A percentile compares a stretch with the other conserved stretches of the same genome.
phyloP scores from a whole-genome alignment of 805 yeast species.

The Wickerhamiella vanderwaltii region DNA sequence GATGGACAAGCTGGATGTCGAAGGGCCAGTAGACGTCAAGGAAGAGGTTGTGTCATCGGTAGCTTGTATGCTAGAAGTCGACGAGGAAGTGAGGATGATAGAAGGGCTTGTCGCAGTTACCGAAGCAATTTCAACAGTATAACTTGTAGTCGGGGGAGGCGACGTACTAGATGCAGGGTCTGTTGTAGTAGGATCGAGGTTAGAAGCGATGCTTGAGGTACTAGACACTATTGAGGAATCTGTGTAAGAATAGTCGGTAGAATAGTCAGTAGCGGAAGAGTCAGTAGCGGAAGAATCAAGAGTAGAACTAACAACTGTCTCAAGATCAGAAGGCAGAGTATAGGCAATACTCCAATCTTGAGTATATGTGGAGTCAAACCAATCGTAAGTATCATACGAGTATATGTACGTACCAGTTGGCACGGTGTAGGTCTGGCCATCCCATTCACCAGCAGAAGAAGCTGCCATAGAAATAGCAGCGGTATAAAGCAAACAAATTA shows the following conservation, averaged over 20 bases:
- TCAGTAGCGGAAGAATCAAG: not conserved
- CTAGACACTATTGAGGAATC: not conserved
- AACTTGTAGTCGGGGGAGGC: not conserved
- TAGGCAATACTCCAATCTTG: slow-evolving; percentile 3
- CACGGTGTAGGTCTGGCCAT: not conserved
- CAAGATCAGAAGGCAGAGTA: not conserved
- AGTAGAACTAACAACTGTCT: not conserved
- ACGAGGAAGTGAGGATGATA: no score
- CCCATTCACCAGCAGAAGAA: not conserved
- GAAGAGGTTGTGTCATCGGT: no score
- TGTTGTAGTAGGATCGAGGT: not conserved
- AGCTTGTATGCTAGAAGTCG: no score
- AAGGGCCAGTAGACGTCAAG: no score
- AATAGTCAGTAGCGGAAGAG: not conserved
- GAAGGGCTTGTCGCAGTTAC: not conserved
- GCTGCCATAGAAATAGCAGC: not conserved
- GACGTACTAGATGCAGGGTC: not conserved
- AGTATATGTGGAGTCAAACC: slow-evolving; percentile 5
- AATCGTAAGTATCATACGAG: slow-evolving; percentile 3
- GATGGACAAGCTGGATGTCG: not conserved
- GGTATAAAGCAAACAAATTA: not conserved
- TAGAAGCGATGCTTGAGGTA: not conserved
- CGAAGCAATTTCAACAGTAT: not conserved
- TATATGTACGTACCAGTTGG: not conserved
- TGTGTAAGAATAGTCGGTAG: no score